Conservation (phyloP, 2,329 filamentous ascomycete species). For the Fusarium nurragi region DNA sequence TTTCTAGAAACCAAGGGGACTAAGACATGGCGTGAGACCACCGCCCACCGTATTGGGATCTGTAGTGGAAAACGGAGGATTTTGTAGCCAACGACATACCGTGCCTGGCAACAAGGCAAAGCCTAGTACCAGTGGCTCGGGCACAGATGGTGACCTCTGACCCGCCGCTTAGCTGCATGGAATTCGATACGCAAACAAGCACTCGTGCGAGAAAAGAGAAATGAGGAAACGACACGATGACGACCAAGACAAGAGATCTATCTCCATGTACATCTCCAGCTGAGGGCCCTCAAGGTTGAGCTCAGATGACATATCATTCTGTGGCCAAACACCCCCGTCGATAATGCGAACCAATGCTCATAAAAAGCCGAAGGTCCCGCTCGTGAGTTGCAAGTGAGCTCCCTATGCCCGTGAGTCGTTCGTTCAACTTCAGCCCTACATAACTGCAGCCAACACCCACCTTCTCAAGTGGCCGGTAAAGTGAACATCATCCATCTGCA, state of each 20-base stretch:
- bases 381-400: constrained; percentile 16
- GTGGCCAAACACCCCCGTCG: constrained; percentile 13
- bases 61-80: constrained; percentile 14
- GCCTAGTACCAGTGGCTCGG: constrained; percentile 24
- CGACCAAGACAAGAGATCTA: constrained; percentile 11
- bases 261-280: not conserved
- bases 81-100: constrained; percentile 32
- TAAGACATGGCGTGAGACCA: constrained; percentile 34
- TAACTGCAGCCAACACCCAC: constrained; percentile 16
- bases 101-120: constrained; percentile 26
- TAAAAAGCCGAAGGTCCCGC: constrained; percentile 40
- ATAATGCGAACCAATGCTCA: constrained; percentile 19
- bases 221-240: constrained; percentile 31
- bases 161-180: constrained; percentile 25
- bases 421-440: constrained; percentile 38
- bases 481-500: not conserved
- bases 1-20: constrained; percentile 38
- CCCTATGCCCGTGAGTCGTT: constrained; percentile 17
- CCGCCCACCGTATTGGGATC: constrained; percentile 21
- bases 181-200: constrained; percentile 20
- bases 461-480: not conserved
- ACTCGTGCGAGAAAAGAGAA: constrained; percentile 32
- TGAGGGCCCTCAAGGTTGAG: constrained; percentile 11
- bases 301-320: constrained; percentile 9
- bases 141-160: not conserved